phyloP scores from a whole-genome alignment of 139 green algal species.

The Chlamydomonas incerta region DNA sequence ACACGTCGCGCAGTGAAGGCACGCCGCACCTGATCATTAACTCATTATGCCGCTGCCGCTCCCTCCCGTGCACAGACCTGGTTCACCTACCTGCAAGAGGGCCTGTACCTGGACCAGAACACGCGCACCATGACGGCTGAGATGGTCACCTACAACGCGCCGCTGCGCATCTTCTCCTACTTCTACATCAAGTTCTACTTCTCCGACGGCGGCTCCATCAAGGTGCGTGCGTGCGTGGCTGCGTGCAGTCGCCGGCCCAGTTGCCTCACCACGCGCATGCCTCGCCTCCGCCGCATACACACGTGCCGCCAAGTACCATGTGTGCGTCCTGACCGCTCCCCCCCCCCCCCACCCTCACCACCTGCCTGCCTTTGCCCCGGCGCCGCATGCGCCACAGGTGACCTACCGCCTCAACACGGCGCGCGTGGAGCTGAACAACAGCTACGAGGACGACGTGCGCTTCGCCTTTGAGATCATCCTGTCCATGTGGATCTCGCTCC shows the following conservation, averaged over 20 bases:
- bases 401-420: conserved; percentile 76
- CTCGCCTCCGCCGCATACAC: too few species aligned
- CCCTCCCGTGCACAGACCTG: conserved; percentile 49
- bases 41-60: too few species aligned
- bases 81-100: conserved; percentile 75
- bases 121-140: conserved; percentile 72
- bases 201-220: conserved; percentile 78
- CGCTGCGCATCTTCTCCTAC: conserved; percentile 80
- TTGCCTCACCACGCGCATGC: too few species aligned
- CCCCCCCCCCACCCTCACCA: background rate
- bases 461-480: conserved; percentile 79
- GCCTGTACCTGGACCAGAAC: conserved; percentile 77
- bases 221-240: too few species aligned
- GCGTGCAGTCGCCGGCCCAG: too few species aligned
- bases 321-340: too few species aligned
- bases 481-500: conserved; percentile 63
- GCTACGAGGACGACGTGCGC: conserved; percentile 61
- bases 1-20: too few species aligned
- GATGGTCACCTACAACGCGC: conserved; percentile 88
- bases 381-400: conserved; percentile 54
- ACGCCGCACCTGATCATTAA: too few species aligned
- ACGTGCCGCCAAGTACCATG: too few species aligned
- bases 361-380: background rate
- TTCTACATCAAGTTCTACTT: conserved; percentile 48
- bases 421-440: conserved; percentile 80